Evolutionary conservation across 805 yeast species (phyloP).

Genomic region (Monosporozyma unispora): DNA sequence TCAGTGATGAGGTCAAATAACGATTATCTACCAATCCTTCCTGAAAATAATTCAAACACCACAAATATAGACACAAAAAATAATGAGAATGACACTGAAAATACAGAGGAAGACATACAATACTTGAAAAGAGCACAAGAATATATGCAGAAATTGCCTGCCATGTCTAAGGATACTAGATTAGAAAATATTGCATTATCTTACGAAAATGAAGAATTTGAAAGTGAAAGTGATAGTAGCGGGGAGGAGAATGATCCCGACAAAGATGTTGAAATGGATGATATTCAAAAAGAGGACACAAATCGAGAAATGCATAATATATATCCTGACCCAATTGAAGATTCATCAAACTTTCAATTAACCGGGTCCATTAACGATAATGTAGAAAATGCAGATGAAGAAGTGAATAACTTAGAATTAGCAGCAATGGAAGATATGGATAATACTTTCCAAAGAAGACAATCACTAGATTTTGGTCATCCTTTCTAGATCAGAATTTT

Average conservation of each 20-base stretch:
- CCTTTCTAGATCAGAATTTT: not conserved
- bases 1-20: not conserved
- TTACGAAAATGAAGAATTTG: conserved; percentile 18
- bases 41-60: not conserved
- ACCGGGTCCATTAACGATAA: not conserved
- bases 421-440: conserved; percentile 28
- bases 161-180: conserved; percentile 28
- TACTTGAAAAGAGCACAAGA: not conserved
- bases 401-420: conserved; percentile 15
- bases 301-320: not conserved
- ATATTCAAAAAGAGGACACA: conserved; percentile 3
- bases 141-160: conserved; percentile 31
- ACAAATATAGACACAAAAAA: not conserved
- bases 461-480: conserved; percentile 19
- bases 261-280: not conserved
- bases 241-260: not conserved
- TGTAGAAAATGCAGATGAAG: conserved; percentile 2
- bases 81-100: not conserved
- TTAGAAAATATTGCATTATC: conserved; percentile 26
- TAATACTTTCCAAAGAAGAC: conserved; percentile 28
- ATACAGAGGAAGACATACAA: not conserved
- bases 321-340: not conserved
- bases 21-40: not conserved
- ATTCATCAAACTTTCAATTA: not conserved
- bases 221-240: not conserved